Conservation (phyloP, 345 rosid species). For the Fremontodendron californicum region DNA sequence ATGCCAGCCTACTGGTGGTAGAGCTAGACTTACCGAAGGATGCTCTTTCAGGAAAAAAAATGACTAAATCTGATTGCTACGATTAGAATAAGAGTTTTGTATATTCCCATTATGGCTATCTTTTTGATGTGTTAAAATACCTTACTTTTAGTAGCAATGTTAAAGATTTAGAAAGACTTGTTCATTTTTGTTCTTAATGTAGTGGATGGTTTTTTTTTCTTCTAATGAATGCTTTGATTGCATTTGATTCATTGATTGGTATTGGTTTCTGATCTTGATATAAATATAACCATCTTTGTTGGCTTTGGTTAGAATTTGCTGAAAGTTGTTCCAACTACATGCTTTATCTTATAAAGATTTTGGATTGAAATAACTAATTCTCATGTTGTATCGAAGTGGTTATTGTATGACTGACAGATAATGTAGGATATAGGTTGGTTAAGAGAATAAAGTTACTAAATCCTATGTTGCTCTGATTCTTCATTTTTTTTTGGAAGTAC, state of each 20-base stretch:
- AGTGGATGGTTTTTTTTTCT: not conserved
- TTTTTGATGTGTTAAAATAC: not conserved
- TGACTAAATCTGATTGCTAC: conserved; percentile 20
- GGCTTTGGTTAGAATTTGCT: not conserved
- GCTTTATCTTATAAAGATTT: not conserved
- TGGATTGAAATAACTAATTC: not conserved
- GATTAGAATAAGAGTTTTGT: not conserved
- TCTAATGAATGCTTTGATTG: not conserved
- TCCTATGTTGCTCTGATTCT: too few relatives aligned
- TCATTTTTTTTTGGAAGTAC: too few relatives aligned
- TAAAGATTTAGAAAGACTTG: not conserved
- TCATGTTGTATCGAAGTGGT: not conserved
- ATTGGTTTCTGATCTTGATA: not conserved
- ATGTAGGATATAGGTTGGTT: not conserved
- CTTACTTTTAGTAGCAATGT: not conserved
- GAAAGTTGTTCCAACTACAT: not conserved
- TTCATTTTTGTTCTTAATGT: not conserved
- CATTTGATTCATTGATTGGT: not conserved
- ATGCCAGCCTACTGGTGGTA: conserved; percentile 59
- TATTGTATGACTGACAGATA: not conserved
- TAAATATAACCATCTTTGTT: not conserved
- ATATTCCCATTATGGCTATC: not conserved
- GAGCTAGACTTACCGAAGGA: conserved; percentile 44
- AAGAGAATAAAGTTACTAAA: not conserved
- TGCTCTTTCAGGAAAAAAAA: conserved; percentile 51